phyloP scores from a whole-genome alignment of 257 asterid species.

The Solanum virginianum region DNA sequence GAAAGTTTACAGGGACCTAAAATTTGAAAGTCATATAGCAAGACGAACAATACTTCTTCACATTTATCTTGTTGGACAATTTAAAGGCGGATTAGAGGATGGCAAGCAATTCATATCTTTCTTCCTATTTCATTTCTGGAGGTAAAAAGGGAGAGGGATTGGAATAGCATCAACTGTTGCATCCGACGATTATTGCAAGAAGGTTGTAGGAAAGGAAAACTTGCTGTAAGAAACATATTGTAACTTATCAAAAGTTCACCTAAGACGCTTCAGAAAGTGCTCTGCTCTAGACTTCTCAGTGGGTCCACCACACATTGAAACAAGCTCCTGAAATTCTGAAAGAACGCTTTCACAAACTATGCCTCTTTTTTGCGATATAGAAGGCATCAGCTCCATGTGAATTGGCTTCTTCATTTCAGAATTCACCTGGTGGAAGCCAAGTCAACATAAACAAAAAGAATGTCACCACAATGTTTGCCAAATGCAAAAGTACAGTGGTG shows the following conservation, averaged over 20 bases:
- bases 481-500: neutral
- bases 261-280: conserved; percentile 53
- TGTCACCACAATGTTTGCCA: neutral
- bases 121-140: neutral
- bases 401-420: conserved; percentile 63
- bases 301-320: conserved; percentile 85
- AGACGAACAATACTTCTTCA: neutral
- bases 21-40: neutral
- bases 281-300: conserved; percentile 69
- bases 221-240: neutral
- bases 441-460: neutral
- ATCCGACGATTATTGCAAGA: neutral
- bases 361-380: conserved; percentile 50
- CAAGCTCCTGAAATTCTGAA: conserved; percentile 69
- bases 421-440: conserved; percentile 33
- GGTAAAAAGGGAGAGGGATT: neutral
- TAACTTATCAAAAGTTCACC: conserved; percentile 30
- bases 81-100: neutral
- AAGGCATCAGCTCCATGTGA: conserved; percentile 32
- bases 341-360: conserved; percentile 68
- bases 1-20: neutral
- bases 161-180: neutral
- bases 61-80: neutral
- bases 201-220: neutral
- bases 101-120: neutral